Base-by-base conservation (phyloP, 2,329 filamentous ascomycete genomes). In the Alternaria conjuncta region DNA sequence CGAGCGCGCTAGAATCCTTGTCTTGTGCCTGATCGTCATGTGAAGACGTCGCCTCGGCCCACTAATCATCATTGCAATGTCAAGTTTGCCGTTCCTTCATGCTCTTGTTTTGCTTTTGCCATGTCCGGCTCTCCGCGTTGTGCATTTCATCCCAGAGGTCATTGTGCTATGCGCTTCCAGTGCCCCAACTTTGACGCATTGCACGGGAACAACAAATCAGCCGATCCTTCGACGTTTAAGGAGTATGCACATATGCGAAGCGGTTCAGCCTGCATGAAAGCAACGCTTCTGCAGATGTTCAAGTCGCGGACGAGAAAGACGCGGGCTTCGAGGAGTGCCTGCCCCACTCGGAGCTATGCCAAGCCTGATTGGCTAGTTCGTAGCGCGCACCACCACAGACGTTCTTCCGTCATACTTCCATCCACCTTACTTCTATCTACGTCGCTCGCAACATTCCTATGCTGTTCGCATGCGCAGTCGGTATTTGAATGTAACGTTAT, bases 21-120 rank as follows among this genome's bases (percentile, higher is more conserved):
- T 57, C 60, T 25, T n/a, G 60, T 62, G 41, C 60, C 55, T 62
- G 60, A 59, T 62, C 43, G 46, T 59, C 55, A 50, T 25, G 43
- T 43, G 55, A 45, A 53, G 36, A 47, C 44, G 15, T 30, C 54
- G 26, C 43, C 10, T 10, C 54, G 54, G 54, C 20, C 26, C 43
- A 13, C 43, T 46, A n/a, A 30, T 30, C 18, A 41, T 55, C 21
- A 25, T 36, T n/a, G 13, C 3, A 30, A 30, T 47, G 18, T 30
- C 26, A 46, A 20, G 43, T 32, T 56, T 32, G 13, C 54, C 1
- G 11, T 25, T 20, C 12, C n/a, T 32, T n/a, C 2, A n/a, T 9
- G 10, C 21, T 28, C 6, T 25, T 32, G 5, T 32, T 28, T 47
- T 56, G 43, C 10, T 56, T 47, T 56, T 56, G 41, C 6, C 13